Percentiles rank a stretch among this genome's conserved stretches.
These are phyloP conservation scores for Fusarium cyanostomum DNA, from an alignment of 2,329 filamentous ascomycete genomes.

Conservation along the genomic window DNA sequence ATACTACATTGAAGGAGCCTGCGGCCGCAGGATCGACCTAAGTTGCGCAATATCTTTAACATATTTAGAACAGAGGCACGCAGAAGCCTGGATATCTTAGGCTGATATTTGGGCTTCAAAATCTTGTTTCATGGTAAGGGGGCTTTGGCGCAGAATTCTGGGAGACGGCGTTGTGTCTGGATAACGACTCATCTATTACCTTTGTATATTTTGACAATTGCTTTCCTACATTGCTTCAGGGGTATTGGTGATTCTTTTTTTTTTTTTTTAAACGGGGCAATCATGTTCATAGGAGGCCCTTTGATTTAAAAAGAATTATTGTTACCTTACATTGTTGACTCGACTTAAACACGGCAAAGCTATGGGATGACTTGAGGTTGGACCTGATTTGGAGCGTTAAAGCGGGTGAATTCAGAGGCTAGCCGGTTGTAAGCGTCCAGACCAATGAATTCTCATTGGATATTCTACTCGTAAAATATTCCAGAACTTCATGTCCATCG, in stretches of 20 bases:
- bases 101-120: neutral
- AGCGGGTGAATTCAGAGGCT: conserved; percentile 4
- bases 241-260: conserved; percentile 16
- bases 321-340: conserved; percentile 8
- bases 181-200: conserved; percentile 28
- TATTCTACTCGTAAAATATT: neutral
- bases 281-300: conserved; percentile 29
- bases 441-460: neutral
- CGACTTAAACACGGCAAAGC: neutral
- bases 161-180: conserved; percentile 35
- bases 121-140: conserved; percentile 17
- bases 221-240: conserved; percentile 28
- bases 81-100: neutral
- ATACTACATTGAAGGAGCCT: neutral
- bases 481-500: neutral
- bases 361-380: conserved; percentile 2
- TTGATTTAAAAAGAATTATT: conserved; percentile 26
- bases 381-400: conserved; percentile 3
- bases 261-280: conserved; percentile 20
- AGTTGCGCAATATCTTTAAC: neutral
- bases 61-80: conserved; percentile 11
- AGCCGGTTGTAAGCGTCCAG: neutral
- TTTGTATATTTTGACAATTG: conserved; percentile 33
- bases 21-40: conserved; percentile 4
- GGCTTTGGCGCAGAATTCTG: conserved; percentile 36